Conservation (phyloP, 805 yeast species). For the Suhomyces sp. region DNA sequence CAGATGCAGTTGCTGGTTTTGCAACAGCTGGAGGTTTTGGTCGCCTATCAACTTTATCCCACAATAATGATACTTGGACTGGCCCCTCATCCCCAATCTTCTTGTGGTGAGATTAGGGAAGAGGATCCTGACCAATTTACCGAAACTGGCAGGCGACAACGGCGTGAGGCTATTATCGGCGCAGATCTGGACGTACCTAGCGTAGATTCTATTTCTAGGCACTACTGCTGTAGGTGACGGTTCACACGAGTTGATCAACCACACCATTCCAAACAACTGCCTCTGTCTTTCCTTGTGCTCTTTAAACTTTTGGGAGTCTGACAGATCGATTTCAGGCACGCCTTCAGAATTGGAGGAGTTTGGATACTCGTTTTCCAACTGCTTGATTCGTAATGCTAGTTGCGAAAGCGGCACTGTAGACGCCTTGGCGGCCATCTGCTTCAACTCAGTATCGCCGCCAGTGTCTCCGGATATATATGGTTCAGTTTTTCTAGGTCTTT, state of each 20-base stretch:
- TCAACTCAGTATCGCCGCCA: constrained; percentile 38
- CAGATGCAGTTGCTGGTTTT: constrained; percentile 9
- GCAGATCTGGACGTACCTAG: constrained; percentile 39
- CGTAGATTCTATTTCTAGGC: constrained; percentile 42
- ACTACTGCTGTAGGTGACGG: constrained; percentile 38
- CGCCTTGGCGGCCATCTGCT: constrained; percentile 34
- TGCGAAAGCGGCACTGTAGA: constrained; percentile 38
- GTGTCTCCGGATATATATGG: constrained; percentile 32
- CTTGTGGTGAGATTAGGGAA: constrained; percentile 71
- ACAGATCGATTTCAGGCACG: neutral
- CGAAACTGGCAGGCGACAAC: constrained; percentile 73
- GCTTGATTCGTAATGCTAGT: constrained; percentile 43
- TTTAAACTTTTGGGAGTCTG: constrained; percentile 5
- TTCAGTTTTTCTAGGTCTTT: constrained; percentile 28
- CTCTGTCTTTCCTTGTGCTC: constrained; percentile 52
- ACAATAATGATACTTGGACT: constrained; percentile 82
- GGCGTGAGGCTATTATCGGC: constrained; percentile 49
- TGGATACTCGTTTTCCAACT: constrained; percentile 31
- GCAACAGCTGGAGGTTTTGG: constrained; percentile 20
- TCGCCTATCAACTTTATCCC: constrained; percentile 54
- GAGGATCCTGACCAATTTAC: constrained; percentile 52
- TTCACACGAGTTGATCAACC: constrained; percentile 72
- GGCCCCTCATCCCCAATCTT: constrained; percentile 78
- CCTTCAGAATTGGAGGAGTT: constrained; percentile 7
- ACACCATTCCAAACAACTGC: constrained; percentile 79